A percentile compares a stretch with the other conserved stretches of the same genome.
Evolutionary conservation across 129 eudicot genomes (phyloP).

Genomic region (Sambucus nigra): DNA sequence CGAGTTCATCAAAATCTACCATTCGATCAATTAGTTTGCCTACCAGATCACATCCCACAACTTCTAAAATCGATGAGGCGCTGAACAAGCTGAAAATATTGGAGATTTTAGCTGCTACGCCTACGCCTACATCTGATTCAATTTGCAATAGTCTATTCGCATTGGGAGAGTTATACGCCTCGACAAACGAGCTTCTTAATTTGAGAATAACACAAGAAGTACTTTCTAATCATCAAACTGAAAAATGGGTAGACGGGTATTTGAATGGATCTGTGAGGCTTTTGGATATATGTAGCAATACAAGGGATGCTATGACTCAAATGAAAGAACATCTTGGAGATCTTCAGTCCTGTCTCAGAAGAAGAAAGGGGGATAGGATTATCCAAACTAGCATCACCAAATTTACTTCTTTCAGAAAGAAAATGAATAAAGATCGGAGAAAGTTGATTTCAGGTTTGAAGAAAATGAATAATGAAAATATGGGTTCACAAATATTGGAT

Average conservation of each 20-base stretch:
- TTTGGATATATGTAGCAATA: constrained; percentile 25
- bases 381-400: not conserved
- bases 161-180: constrained; percentile 34
- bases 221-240: constrained; percentile 14
- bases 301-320: constrained; percentile 28
- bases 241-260: constrained; percentile 25
- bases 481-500: constrained; percentile 22
- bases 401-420: constrained; percentile 8
- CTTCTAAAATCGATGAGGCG: constrained; percentile 31
- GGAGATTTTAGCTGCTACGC: constrained; percentile 10
- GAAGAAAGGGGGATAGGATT: constrained; percentile 19
- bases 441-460: constrained; percentile 31
- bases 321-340: constrained; percentile 17
- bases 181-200: constrained; percentile 32
- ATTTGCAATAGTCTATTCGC: constrained; percentile 22
- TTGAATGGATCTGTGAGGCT: constrained; percentile 28
- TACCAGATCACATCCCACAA: constrained; percentile 32
- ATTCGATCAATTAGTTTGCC: constrained; percentile 56
- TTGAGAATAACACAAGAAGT: constrained; percentile 27
- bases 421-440: constrained; percentile 23
- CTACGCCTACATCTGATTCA: constrained; percentile 10
- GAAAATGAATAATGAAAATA: constrained; percentile 24
- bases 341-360: constrained; percentile 25
- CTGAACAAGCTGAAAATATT: constrained; percentile 23
- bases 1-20: constrained; percentile 11